Conservation (phyloP, 1,284 basidiomycete species). For the Naganishia sp. region DNA sequence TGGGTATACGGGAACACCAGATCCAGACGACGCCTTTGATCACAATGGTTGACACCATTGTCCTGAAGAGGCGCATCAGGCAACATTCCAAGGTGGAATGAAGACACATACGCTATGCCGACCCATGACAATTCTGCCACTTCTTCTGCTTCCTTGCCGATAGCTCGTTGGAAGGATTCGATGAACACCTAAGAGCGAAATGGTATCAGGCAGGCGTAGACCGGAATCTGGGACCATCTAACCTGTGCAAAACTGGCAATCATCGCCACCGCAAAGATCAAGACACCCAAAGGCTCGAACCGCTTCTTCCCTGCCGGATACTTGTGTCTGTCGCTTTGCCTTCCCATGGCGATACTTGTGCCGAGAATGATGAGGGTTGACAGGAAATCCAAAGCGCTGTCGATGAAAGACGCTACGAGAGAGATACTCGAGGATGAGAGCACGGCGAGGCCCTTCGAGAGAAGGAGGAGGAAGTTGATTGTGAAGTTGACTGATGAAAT, state of each 20-base stretch:
- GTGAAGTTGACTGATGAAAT: conserved; percentile 48
- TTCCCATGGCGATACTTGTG: conserved; percentile 50
- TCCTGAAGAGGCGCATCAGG: conserved; percentile 38
- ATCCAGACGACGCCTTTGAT: conserved; percentile 58
- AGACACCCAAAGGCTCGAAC: conserved; percentile 57
- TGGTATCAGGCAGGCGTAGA: conserved; percentile 29
- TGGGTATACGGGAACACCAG: conserved; percentile 52
- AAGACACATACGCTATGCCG: conserved; percentile 48
- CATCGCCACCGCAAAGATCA: conserved; percentile 62
- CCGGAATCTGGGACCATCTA: not conserved
- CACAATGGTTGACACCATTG: conserved; percentile 60
- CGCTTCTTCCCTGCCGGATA: conserved; percentile 60
- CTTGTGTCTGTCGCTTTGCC: conserved; percentile 36
- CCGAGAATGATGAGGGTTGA: conserved; percentile 57
- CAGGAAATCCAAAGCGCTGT: conserved; percentile 60
- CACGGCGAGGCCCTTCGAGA: conserved; percentile 58
- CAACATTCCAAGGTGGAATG: conserved; percentile 38
- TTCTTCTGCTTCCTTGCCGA: conserved; percentile 41
- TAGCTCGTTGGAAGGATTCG: conserved; percentile 54
- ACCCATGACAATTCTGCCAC: conserved; percentile 49
- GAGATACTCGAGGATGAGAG: conserved; percentile 61
- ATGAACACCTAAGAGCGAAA: conserved; percentile 54
- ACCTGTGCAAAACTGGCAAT: conserved; percentile 55
- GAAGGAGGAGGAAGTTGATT: conserved; percentile 58
- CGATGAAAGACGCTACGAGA: conserved; percentile 59